Base-by-base conservation (phyloP, 2,329 filamentous ascomycete genomes). In the Ophiobolus disseminans region DNA sequence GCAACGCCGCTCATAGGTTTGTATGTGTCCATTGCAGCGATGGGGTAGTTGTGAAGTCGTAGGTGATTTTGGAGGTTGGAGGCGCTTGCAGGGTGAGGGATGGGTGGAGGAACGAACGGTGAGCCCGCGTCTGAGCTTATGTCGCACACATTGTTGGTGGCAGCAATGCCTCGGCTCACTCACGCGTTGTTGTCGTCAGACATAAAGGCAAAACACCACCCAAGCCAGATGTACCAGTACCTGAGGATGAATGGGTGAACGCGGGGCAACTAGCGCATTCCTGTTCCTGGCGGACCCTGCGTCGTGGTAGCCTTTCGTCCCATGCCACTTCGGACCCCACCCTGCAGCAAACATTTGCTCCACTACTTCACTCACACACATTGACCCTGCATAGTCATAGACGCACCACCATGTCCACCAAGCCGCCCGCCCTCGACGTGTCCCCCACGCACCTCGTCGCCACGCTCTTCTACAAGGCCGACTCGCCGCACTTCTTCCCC, bases 381-480 rank as follows among this genome's bases (percentile, higher is more conserved):
- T 17, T 13, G 21, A 11, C 9, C 25, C 25, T 28, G 3, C 25
- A 28, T n/a, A n/a, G 8, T 9, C 20, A 13, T 26, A 23, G 20
- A 14, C 10, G 20, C 35, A 38, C 10, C 37, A 48, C 11, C 47
- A 64, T 64, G 57, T 40, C 56, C 14, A 20, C 56, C 36, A 59
- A 52, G 34, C 53, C 57, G 5, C 39, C 57, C 28, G 53, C 58
- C 25, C 53, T 60, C 48, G 49, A 62, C 37, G 46, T 66, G 21
- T 55, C 59, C 7, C 38, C 58, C 36, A 46, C 51, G 11, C 65
- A 65, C 49, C 46, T 73, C 23, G 63, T 72, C 49, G 69, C 70
- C 19, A 74, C 72, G 7, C 66, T 74, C 54, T 74, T 74, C 62
- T 72, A 72, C 66, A 69, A 69, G 43, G 48, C 67, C 38, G 62